Conservation (phyloP, 2,329 filamentous ascomycete species). For the Xylaria digitata region DNA sequence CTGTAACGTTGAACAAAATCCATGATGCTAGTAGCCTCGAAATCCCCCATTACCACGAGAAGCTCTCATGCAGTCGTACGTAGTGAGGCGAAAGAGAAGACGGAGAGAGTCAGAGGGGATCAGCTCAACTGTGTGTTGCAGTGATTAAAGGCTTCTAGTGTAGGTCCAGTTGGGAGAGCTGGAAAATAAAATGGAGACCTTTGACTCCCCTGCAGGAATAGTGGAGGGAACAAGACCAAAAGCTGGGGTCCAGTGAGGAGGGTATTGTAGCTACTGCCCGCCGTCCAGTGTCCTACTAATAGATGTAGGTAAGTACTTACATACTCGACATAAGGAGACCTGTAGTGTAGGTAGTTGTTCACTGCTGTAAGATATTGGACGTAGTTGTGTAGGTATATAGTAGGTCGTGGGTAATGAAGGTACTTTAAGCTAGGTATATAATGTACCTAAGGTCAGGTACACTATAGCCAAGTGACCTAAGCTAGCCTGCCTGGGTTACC, state of each 20-base stretch:
- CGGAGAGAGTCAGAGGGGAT: not conserved
- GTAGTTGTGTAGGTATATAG: too few species aligned
- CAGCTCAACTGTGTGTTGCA: conserved; percentile 11
- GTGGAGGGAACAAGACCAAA: conserved; percentile 12
- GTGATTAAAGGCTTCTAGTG: conserved; percentile 23
- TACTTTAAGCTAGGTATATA: too few species aligned
- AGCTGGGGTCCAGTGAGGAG: conserved; percentile 21
- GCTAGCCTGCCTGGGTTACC: too few species aligned
- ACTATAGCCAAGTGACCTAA: too few species aligned
- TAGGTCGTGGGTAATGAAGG: too few species aligned
- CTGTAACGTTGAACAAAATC: conserved; percentile 62
- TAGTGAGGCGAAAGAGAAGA: conserved; percentile 6
- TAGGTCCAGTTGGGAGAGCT: conserved; percentile 34
- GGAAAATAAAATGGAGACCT: conserved; percentile 42
- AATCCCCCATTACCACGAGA: conserved; percentile 35
- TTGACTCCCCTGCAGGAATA: conserved; percentile 20
- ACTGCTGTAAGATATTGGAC: too few species aligned
- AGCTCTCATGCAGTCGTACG: not conserved
- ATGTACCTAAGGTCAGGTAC: too few species aligned
- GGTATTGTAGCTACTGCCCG: not conserved
- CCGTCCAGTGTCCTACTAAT: not conserved
- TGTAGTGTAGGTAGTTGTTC: too few species aligned
- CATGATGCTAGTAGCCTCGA: conserved; percentile 53
- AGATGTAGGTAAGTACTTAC: too few species aligned
- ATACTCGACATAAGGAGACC: too few species aligned